These are phyloP conservation scores for Epichloe elymi DNA, from an alignment of 2,329 filamentous ascomycete species.

Conservation along the genomic window DNA sequence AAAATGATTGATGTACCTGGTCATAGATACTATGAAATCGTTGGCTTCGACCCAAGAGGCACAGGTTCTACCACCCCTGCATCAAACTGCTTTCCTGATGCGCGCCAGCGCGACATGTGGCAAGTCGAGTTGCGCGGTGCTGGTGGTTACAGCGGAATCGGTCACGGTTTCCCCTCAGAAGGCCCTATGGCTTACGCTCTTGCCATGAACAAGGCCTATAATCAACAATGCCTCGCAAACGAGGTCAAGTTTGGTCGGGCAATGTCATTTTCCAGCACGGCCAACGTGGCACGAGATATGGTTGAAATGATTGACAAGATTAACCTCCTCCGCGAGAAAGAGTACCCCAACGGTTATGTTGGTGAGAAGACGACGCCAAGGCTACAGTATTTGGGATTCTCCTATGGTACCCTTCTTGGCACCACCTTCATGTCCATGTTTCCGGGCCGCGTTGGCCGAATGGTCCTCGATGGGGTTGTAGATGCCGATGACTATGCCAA, in stretches of 20 bases:
- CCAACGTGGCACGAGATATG: constrained; percentile 28
- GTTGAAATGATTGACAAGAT: constrained; percentile 27
- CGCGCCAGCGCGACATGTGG: constrained; percentile 15
- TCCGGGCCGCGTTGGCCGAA: constrained; percentile 22
- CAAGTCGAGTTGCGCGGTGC: constrained; percentile 18
- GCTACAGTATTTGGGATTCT: constrained; percentile 35
- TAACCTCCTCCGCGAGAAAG: constrained; percentile 15
- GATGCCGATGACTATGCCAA: constrained; percentile 22
- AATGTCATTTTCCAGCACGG: constrained; percentile 20
- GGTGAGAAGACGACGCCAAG: constrained; percentile 1
- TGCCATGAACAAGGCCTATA: constrained; percentile 13
- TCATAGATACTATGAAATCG: constrained; percentile 23
- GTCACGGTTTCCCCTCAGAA: not conserved
- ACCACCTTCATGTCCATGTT: constrained; percentile 22
- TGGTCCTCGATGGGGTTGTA: constrained; percentile 27
- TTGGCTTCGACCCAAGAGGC: constrained; percentile 31
- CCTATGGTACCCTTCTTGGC: constrained; percentile 25
- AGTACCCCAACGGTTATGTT: not conserved
- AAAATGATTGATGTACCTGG: constrained; percentile 12
- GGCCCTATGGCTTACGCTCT: constrained; percentile 9
- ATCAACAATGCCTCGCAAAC: constrained; percentile 13
- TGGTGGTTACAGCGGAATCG: constrained; percentile 9
- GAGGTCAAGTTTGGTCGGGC: constrained; percentile 8
- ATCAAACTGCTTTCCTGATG: constrained; percentile 23
- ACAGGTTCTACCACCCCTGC: constrained; percentile 22